Percentiles rank a stretch among this genome's conserved stretches.
These are phyloP conservation scores for Curvularia hawaiiensis DNA, from an alignment of 2,329 filamentous ascomycete genomes.

Conservation along the genomic window DNA sequence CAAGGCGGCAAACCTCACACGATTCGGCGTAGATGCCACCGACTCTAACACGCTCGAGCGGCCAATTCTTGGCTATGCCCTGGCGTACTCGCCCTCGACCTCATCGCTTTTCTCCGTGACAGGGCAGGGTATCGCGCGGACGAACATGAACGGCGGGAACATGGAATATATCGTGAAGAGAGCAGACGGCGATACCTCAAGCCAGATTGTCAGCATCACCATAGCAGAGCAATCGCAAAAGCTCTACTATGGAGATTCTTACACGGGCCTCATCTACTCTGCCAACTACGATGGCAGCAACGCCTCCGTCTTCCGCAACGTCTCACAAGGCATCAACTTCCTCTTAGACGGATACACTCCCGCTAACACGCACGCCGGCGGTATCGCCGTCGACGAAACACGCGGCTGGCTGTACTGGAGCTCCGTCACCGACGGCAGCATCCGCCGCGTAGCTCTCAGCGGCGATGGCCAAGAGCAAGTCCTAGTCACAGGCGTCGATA, in stretches of 20 bases:
- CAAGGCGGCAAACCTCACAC: slow-evolving; percentile 13
- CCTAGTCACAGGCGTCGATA: slow-evolving; percentile 10
- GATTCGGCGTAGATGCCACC: slow-evolving; percentile 11
- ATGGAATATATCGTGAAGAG: slow-evolving; percentile 2
- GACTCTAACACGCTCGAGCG: neutral
- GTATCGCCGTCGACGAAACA: slow-evolving; percentile 17
- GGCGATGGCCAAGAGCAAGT: slow-evolving; percentile 6
- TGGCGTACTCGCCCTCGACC: slow-evolving; percentile 14
- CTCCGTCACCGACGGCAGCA: slow-evolving; percentile 14
- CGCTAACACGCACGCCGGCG: slow-evolving; percentile 10
- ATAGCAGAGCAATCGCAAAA: slow-evolving; percentile 13
- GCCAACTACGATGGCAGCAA: slow-evolving; percentile 17
- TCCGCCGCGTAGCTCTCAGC: slow-evolving; percentile 9
- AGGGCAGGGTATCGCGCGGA: slow-evolving; percentile 17
- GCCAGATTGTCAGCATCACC: slow-evolving; percentile 11
- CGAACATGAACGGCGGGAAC: slow-evolving; percentile 13
- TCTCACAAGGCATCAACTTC: slow-evolving; percentile 15
- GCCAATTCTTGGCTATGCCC: slow-evolving; percentile 11
- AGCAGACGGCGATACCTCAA: neutral
- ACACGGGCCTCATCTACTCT: slow-evolving; percentile 13
- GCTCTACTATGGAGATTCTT: slow-evolving; percentile 16
- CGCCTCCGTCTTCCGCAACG: slow-evolving; percentile 14
- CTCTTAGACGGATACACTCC: neutral
- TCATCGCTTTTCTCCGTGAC: slow-evolving; percentile 14
- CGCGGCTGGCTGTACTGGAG: slow-evolving; percentile 22